phyloP scores from a whole-genome alignment of 192 early-diverging fungal genomes.

The Lobosporangium transversale region DNA sequence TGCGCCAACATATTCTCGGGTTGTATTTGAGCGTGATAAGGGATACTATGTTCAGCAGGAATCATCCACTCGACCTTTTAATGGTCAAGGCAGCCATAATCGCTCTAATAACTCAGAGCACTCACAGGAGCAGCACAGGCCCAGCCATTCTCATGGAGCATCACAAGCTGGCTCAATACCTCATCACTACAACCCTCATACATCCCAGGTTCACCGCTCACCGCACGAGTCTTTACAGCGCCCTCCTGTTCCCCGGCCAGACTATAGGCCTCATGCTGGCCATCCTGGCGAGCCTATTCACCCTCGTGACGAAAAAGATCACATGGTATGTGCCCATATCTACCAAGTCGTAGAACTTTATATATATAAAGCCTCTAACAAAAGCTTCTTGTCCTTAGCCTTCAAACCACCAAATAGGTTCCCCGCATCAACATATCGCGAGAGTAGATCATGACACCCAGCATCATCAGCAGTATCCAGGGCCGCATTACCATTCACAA shows the following conservation, averaged over 20 bases:
- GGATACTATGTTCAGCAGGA: slow-evolving; percentile 46
- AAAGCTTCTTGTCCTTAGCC: too few relatives aligned
- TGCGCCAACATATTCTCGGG: slow-evolving; percentile 37
- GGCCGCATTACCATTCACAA: slow-evolving; percentile 21
- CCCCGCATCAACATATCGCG: slow-evolving; percentile 9
- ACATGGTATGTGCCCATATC: slow-evolving; percentile 8
- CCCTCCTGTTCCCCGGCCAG: not conserved
- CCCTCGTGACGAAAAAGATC: slow-evolving; percentile 21
- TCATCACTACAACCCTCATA: slow-evolving; percentile 12
- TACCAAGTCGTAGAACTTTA: too few relatives aligned
- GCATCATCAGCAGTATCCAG: slow-evolving; percentile 15
- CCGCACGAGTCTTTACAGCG: slow-evolving; percentile 19
- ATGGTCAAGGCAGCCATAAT: slow-evolving; percentile 7
- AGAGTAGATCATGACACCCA: slow-evolving; percentile 20
- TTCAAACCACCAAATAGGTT: slow-evolving; percentile 3
- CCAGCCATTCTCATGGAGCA: slow-evolving; percentile 13
- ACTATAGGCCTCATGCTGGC: slow-evolving; percentile 14
- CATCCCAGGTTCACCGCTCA: slow-evolving; percentile 8
- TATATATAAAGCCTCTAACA: too few relatives aligned
- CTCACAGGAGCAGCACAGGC: slow-evolving; percentile 8
- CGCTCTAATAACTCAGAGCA: slow-evolving; percentile 27
- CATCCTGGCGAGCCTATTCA: slow-evolving; percentile 8
- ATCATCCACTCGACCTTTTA: slow-evolving; percentile 12
- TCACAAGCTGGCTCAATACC: slow-evolving; percentile 11
- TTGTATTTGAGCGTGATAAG: slow-evolving; percentile 48